Percentiles rank a stretch among this genome's conserved stretches.
These are phyloP conservation scores for Dipodascopsis tothii DNA, from an alignment of 805 yeast species.

Conservation along the genomic window DNA sequence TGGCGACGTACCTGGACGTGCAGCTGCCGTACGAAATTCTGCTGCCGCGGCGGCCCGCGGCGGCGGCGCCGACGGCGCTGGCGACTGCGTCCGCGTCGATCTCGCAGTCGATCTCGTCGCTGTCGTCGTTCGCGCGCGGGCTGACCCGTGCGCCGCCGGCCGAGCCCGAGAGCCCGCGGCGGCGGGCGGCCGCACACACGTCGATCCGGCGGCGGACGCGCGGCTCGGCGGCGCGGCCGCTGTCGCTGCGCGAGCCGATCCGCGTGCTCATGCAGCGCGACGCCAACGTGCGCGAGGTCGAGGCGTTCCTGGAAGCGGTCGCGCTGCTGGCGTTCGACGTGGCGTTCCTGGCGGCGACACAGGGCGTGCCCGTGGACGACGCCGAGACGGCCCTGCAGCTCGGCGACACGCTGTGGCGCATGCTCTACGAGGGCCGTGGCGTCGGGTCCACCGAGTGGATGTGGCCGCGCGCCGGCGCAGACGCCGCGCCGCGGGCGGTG, in stretches of 20 bases:
- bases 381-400: background rate
- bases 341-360: conserved; percentile 8
- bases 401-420: background rate
- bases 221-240: conserved; percentile 1
- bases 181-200: background rate
- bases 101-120: background rate
- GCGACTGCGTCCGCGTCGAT: background rate
- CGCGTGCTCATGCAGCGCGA: conserved; percentile 6
- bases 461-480: conserved; percentile 1
- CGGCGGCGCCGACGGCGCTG: conserved; percentile 1
- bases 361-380: background rate
- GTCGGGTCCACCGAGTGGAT: conserved; percentile 10
- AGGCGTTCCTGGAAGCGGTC: conserved; percentile 13
- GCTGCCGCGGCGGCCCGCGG: conserved; percentile 5
- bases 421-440: conserved; percentile 3
- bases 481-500: conserved; percentile 1
- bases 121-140: background rate
- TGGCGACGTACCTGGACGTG: conserved; percentile 12
- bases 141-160: background rate
- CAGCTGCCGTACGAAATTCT: conserved; percentile 13
- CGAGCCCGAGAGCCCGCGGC: background rate
- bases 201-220: background rate
- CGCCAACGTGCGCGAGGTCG: conserved; percentile 8
- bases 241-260: conserved; percentile 4
- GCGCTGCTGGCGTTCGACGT: conserved; percentile 14